Conservation (phyloP, 2,329 filamentous ascomycete species). For the Penicillium crustosum region DNA sequence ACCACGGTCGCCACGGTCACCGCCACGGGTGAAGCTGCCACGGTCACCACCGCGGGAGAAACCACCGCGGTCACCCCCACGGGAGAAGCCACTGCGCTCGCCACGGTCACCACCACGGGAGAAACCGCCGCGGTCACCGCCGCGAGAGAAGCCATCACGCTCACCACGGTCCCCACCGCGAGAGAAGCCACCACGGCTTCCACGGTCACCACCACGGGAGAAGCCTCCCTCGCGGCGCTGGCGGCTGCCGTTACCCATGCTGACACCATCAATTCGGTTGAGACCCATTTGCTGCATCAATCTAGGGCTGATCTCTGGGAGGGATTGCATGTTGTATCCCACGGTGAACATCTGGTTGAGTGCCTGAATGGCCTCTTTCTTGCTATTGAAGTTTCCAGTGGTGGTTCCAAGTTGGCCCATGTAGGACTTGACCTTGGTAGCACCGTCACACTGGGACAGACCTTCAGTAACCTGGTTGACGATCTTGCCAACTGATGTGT, state of each 20-base stretch:
- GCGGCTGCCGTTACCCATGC: conserved; percentile 9
- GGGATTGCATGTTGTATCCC: conserved; percentile 48
- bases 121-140: conserved; percentile 1
- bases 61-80: background rate
- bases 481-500: conserved; percentile 15
- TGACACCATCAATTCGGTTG: conserved; percentile 26
- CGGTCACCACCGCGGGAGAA: conserved; percentile 1
- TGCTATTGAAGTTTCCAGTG: conserved; percentile 31
- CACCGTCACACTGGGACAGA: conserved; percentile 27
- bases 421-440: conserved; percentile 34
- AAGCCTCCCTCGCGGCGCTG: conserved; percentile 2
- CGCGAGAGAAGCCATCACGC: background rate
- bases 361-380: conserved; percentile 43
- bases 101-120: conserved; percentile 3
- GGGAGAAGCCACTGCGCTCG: conserved; percentile 5
- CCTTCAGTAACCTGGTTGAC: conserved; percentile 47
- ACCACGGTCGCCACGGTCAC: conserved; percentile 5
- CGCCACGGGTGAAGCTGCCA: conserved; percentile 9
- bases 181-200: conserved; percentile 4
- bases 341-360: conserved; percentile 48
- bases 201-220: conserved; percentile 1
- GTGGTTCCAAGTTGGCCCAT: conserved; percentile 26
- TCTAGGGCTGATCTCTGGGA: conserved; percentile 34
- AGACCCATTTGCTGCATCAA: conserved; percentile 35
- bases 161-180: conserved; percentile 1